These are phyloP conservation scores for Erythrobasidium hasegawianum DNA, from an alignment of 1,284 basidiomycete genomes.

Conservation along the genomic window DNA sequence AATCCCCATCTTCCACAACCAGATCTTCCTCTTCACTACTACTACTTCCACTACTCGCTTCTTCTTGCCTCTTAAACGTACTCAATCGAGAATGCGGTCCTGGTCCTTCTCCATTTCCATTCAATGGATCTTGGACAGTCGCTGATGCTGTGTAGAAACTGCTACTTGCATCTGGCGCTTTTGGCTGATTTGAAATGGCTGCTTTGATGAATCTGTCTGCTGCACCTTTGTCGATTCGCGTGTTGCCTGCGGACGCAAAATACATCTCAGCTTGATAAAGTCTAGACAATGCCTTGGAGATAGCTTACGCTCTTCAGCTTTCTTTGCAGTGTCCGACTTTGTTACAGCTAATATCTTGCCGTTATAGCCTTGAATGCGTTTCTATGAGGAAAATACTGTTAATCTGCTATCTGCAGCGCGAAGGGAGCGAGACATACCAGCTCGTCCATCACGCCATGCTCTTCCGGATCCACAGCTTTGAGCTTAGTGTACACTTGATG, in stretches of 20 bases:
- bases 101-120: conserved; percentile 8
- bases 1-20: not conserved
- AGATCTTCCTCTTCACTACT: conserved; percentile 19
- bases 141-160: conserved; percentile 20
- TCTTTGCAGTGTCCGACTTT: not conserved
- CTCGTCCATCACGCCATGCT: conserved; percentile 30
- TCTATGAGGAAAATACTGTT: not conserved
- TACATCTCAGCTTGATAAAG: not conserved
- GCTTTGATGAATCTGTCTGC: conserved; percentile 30
- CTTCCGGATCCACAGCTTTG: conserved; percentile 17
- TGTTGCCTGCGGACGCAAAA: not conserved
- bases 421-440: conserved; percentile 5
- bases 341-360: conserved; percentile 11
- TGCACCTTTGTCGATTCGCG: conserved; percentile 24
- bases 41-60: not conserved
- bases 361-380: conserved; percentile 33
- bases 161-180: conserved; percentile 7
- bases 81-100: conserved; percentile 21
- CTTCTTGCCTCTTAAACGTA: conserved; percentile 3
- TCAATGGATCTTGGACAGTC: conserved; percentile 15
- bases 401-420: not conserved
- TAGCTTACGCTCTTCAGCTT: not conserved
- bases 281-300: not conserved
- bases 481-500: conserved; percentile 29
- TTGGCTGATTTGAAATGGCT: conserved; percentile 23